These are phyloP conservation scores for Fusarium sp. DNA, from an alignment of 2,329 filamentous ascomycete species.

Conservation along the genomic window DNA sequence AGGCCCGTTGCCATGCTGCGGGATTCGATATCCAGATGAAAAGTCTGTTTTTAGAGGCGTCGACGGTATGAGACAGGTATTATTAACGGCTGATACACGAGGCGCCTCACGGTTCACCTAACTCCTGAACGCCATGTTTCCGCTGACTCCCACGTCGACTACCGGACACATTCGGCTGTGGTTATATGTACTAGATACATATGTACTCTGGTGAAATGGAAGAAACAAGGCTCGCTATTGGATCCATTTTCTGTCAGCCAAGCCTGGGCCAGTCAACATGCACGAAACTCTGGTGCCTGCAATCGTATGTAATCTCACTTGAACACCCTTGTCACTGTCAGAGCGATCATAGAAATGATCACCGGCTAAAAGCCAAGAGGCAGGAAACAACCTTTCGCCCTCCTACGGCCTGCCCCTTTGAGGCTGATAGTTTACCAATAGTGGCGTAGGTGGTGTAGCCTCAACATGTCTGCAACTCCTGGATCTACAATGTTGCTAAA, in stretches of 20 bases:
- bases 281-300: slow-evolving; percentile 31
- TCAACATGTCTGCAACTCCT: neutral
- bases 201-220: neutral
- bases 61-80: neutral
- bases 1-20: neutral
- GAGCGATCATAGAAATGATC: slow-evolving; percentile 20
- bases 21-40: neutral
- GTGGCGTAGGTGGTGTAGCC: slow-evolving; percentile 3
- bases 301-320: slow-evolving; percentile 1
- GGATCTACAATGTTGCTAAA: slow-evolving; percentile 14
- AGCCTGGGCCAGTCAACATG: slow-evolving; percentile 11
- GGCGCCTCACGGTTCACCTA: slow-evolving; percentile 21
- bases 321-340: slow-evolving; percentile 9
- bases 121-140: slow-evolving; percentile 10
- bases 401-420: slow-evolving; percentile 32
- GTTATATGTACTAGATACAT: neutral
- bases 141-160: neutral
- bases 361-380: slow-evolving; percentile 16
- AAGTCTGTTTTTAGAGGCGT: slow-evolving; percentile 15
- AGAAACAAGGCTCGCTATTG: slow-evolving; percentile 6
- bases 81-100: slow-evolving; percentile 29
- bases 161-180: slow-evolving; percentile 8
- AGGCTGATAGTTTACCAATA: slow-evolving; percentile 27
- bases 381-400: slow-evolving; percentile 13
- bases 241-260: neutral